Conservation (phyloP, 164 flowering plant genomes). For the Amborella trichopoda region DNA sequence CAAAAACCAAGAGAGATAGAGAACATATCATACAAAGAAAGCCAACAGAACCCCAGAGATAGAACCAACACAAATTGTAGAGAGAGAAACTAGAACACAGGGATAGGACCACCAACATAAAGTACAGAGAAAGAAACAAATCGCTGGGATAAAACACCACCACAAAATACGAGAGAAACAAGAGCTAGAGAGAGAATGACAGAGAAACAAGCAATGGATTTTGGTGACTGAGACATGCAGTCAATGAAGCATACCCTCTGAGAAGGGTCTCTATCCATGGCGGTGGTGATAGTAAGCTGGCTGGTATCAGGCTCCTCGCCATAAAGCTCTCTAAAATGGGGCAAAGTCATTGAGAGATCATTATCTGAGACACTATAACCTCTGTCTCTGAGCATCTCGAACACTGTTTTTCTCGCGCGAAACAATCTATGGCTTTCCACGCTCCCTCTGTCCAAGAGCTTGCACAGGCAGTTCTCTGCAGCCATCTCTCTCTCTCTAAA, state of each 20-base stretch:
- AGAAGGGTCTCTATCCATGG: constrained; percentile 31
- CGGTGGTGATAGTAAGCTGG: constrained; percentile 27
- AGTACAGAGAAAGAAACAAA: too few relatives aligned
- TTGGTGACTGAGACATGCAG: too few relatives aligned
- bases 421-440: constrained; percentile 62
- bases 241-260: constrained; percentile 29
- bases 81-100: too few relatives aligned
- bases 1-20: too few relatives aligned
- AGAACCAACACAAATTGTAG: too few relatives aligned
- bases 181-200: too few relatives aligned
- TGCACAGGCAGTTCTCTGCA: constrained; percentile 28
- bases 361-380: constrained; percentile 44
- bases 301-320: constrained; percentile 43
- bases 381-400: constrained; percentile 83
- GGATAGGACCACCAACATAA: too few relatives aligned
- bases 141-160: too few relatives aligned
- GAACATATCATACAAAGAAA: too few relatives aligned
- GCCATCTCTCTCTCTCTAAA: constrained; percentile 6
- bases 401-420: constrained; percentile 45
- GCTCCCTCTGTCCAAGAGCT: constrained; percentile 47
- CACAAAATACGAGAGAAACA: too few relatives aligned
- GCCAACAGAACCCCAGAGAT: too few relatives aligned
- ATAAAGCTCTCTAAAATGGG: constrained; percentile 38
- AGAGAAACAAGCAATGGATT: too few relatives aligned
- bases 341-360: constrained; percentile 47